phyloP scores from a whole-genome alignment of 2,329 filamentous ascomycete species.

The Hypoxylon sp. region DNA sequence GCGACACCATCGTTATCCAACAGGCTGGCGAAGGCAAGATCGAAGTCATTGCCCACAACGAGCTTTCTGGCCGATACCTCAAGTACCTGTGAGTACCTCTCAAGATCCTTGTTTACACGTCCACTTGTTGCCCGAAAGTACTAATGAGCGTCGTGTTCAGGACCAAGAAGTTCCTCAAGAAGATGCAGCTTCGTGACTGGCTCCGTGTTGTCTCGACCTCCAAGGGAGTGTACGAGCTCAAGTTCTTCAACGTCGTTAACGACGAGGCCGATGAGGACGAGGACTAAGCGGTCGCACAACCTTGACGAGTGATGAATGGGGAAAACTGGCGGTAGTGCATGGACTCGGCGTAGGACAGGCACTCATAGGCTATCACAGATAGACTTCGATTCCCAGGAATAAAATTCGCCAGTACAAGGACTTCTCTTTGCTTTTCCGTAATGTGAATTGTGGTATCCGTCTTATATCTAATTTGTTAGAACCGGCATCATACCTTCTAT shows the following conservation, averaged over 20 bases:
- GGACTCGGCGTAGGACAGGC: conserved; percentile 40
- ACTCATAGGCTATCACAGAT: conserved; percentile 41
- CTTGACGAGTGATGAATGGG: conserved; percentile 21
- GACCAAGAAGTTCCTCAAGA: conserved; percentile 99
- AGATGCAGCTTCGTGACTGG: conserved; percentile 99
- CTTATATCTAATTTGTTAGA: neutral
- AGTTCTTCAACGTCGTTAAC: conserved; percentile 99
- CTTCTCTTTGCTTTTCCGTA: neutral
- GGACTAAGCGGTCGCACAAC: conserved; percentile 75
- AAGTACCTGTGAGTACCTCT: conserved; percentile 90
- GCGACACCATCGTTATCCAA: conserved; percentile 89
- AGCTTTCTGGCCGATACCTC: conserved; percentile 98
- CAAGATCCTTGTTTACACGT: neutral
- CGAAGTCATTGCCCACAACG: conserved; percentile 96
- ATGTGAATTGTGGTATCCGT: conserved; percentile 7
- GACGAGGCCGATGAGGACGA: conserved; percentile 98
- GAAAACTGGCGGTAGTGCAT: conserved; percentile 35
- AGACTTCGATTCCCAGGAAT: conserved; percentile 44
- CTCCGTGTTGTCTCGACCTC: conserved; percentile 98
- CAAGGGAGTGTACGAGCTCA: conserved; percentile 98
- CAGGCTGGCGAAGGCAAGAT: conserved; percentile 97
- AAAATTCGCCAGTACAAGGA: conserved; percentile 27
- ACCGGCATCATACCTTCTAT: conserved; percentile 20
- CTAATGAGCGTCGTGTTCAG: conserved; percentile 58
- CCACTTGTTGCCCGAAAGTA: neutral